These are phyloP conservation scores for Geosmithia putterillii DNA, from an alignment of 2,329 filamentous ascomycete genomes.

Conservation along the genomic window DNA sequence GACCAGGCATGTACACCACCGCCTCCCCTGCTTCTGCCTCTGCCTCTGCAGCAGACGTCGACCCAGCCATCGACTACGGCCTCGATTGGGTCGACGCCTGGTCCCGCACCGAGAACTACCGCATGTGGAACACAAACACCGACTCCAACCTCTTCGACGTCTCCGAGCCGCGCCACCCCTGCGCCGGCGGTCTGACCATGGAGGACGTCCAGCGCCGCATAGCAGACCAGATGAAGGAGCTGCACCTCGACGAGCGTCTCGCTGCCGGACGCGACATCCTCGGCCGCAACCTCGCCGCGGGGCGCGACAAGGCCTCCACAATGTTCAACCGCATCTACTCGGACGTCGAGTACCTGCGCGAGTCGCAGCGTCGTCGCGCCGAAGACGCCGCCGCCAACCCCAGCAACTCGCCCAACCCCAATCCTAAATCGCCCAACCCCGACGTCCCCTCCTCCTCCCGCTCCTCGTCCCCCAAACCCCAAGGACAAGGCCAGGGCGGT, in stretches of 20 bases:
- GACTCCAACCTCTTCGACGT: slow-evolving; percentile 90
- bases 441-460: slow-evolving; percentile 4
- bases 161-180: slow-evolving; percentile 85
- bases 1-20: slow-evolving; percentile 29
- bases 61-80: slow-evolving; percentile 76
- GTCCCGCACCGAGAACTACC: slow-evolving; percentile 81
- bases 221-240: slow-evolving; percentile 81
- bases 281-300: slow-evolving; percentile 79
- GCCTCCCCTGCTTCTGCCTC: slow-evolving; percentile 22
- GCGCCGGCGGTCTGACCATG: slow-evolving; percentile 81
- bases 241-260: slow-evolving; percentile 86
- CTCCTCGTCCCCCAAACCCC: slow-evolving; percentile 21
- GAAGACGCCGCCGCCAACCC: slow-evolving; percentile 20
- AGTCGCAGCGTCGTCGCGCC: slow-evolving; percentile 28
- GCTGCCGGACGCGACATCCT: slow-evolving; percentile 73
- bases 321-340: slow-evolving; percentile 83
- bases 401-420: neutral
- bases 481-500: no score
- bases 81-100: slow-evolving; percentile 78
- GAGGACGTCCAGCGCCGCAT: slow-evolving; percentile 89
- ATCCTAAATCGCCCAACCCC: slow-evolving; percentile 1
- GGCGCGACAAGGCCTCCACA: slow-evolving; percentile 75
- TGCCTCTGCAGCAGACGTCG: slow-evolving; percentile 55
- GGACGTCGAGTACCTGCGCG: slow-evolving; percentile 60
- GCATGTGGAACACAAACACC: slow-evolving; percentile 69